A percentile compares a stretch with the other conserved stretches of the same genome.
phyloP scores from a whole-genome alignment of 768 basidiomycete species.

The Auriscalpium orientale region DNA sequence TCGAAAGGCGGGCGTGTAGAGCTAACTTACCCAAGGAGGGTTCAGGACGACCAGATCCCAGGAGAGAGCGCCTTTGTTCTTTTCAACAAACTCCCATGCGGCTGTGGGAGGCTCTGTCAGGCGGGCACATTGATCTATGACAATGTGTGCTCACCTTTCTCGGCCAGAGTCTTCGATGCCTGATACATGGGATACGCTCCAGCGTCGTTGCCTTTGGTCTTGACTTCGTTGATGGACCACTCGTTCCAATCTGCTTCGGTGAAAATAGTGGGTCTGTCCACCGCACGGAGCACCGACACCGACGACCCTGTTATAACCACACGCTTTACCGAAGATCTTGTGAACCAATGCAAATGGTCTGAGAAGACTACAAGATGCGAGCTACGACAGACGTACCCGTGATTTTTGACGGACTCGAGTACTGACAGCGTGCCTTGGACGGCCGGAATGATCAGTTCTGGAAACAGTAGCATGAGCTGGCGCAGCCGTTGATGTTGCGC shows the following conservation, averaged over 20 bases:
- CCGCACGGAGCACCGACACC: constrained; percentile 21
- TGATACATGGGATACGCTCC: background rate
- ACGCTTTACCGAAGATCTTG: constrained; percentile 28
- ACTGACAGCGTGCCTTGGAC: constrained; percentile 32
- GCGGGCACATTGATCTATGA: background rate
- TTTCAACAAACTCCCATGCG: constrained; percentile 24
- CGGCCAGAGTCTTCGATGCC: background rate
- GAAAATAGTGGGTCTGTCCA: background rate
- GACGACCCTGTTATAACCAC: constrained; percentile 38
- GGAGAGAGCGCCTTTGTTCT: constrained; percentile 24
- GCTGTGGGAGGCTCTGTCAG: background rate
- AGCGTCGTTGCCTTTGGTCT: background rate
- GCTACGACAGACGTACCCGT: constrained; percentile 18
- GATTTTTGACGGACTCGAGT: constrained; percentile 25
- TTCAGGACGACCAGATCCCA: constrained; percentile 35
- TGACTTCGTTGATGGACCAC: constrained; percentile 11
- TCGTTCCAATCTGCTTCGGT: constrained; percentile 27
- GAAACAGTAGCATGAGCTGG: background rate
- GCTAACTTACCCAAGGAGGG: constrained; percentile 30
- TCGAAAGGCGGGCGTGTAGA: background rate
- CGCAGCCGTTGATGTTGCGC: background rate
- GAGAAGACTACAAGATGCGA: background rate
- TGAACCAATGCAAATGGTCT: background rate
- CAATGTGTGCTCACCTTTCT: background rate
- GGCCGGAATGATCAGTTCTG: constrained; percentile 31